A percentile compares a stretch with the other conserved stretches of the same genome.
Conservation (phyloP, 169 alveolate species). For the Eimeria acervulina region DNA sequence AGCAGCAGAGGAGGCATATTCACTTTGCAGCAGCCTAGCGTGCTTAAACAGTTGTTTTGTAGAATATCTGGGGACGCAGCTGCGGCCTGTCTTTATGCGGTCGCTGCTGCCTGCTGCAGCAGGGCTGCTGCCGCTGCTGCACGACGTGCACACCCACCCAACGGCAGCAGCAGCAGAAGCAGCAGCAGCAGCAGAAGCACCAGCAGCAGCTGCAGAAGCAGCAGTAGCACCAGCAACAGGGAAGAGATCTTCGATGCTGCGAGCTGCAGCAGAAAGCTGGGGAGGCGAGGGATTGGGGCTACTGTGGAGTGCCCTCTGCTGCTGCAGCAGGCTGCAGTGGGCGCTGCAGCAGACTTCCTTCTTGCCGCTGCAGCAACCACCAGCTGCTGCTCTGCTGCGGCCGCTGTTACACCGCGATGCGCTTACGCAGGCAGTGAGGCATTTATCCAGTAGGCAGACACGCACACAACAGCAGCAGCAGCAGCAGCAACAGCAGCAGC, state of each 20-base stretch:
- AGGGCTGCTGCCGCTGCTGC: slow-evolving; percentile 78
- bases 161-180: slow-evolving; percentile 50
- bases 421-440: slow-evolving; percentile 24
- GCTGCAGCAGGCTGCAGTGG: slow-evolving; percentile 81
- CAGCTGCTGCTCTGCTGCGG: slow-evolving; percentile 51
- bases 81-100: slow-evolving; percentile 78
- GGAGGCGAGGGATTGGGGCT: slow-evolving; percentile 54
- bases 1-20: slow-evolving; percentile 62
- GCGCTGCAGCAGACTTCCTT: slow-evolving; percentile 66
- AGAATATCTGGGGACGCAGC: slow-evolving; percentile 67
- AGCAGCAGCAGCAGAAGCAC: slow-evolving; percentile 40
- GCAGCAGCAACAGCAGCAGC: neutral
- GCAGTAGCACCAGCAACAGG: slow-evolving; percentile 39
- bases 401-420: slow-evolving; percentile 44
- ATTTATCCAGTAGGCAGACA: slow-evolving; percentile 40
- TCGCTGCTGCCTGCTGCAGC: slow-evolving; percentile 79
- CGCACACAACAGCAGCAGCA: slow-evolving; percentile 24
- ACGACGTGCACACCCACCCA: neutral
- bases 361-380: slow-evolving; percentile 81
- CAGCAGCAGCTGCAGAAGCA: neutral
- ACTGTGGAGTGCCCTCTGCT: slow-evolving; percentile 72
- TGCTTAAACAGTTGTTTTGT: slow-evolving; percentile 15
- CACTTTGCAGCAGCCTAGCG: slow-evolving; percentile 42
- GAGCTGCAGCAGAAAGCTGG: slow-evolving; percentile 66
- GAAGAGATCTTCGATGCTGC: neutral